A percentile compares a stretch with the other conserved stretches of the same genome.
Evolutionary conservation across 2,329 filamentous ascomycete genomes (phyloP).

Genomic region (Aspergillus oerlinghausenensis): DNA sequence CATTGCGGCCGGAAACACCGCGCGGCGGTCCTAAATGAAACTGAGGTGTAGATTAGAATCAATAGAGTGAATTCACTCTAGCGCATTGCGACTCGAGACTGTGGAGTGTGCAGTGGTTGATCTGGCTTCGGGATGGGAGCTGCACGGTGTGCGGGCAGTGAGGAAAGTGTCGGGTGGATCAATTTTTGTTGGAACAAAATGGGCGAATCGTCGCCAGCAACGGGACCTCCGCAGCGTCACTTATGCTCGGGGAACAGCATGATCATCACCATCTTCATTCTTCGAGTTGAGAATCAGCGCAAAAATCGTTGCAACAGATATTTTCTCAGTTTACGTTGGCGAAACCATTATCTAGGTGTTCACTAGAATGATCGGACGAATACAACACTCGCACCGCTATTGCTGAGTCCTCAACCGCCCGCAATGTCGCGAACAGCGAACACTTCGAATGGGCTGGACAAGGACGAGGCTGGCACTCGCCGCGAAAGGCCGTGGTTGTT

Average conservation of each 20-base stretch:
- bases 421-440: slow-evolving; percentile 19
- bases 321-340: background rate
- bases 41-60: background rate
- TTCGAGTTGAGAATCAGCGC: background rate
- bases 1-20: slow-evolving; percentile 29
- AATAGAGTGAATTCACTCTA: slow-evolving; percentile 12
- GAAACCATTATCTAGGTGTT: background rate
- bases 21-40: slow-evolving; percentile 9
- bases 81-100: slow-evolving; percentile 14
- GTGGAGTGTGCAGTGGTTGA: slow-evolving; percentile 9
- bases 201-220: slow-evolving; percentile 11
- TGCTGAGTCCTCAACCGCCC: slow-evolving; percentile 10
- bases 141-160: background rate
- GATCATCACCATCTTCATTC: background rate
- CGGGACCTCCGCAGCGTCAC: slow-evolving; percentile 3
- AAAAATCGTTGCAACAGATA: background rate
- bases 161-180: slow-evolving; percentile 23
- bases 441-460: slow-evolving; percentile 12
- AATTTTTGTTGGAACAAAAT: slow-evolving; percentile 31
- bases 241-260: background rate
- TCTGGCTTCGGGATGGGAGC: slow-evolving; percentile 10
- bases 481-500: slow-evolving; percentile 49
- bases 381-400: slow-evolving; percentile 2
- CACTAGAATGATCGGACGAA: slow-evolving; percentile 16
- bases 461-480: slow-evolving; percentile 29